Conservation (phyloP, 352 stramenopile genomes). For the Globisporangium spiculum region DNA sequence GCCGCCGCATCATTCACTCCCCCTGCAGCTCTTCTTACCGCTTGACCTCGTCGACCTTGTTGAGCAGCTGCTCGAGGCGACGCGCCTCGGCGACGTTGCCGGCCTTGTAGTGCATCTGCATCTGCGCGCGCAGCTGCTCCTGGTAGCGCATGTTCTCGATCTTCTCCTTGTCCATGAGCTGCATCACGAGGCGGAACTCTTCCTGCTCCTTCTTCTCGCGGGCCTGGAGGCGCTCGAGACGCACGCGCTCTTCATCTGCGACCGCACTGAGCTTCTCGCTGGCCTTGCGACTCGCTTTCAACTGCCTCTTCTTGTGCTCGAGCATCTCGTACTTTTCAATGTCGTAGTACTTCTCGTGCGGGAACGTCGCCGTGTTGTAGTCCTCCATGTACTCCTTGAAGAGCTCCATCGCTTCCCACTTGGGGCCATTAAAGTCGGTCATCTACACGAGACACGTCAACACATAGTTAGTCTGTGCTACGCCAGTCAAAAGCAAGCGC, state of each 20-base stretch:
- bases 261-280: constrained; percentile 25
- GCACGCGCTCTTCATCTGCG: constrained; percentile 64
- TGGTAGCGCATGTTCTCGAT: constrained; percentile 86
- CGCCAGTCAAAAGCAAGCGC: not conserved
- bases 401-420: constrained; percentile 87
- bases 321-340: constrained; percentile 97
- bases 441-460: constrained; percentile 30
- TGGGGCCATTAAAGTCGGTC: constrained; percentile 78
- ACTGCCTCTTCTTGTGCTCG: constrained; percentile 87
- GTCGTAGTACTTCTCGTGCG: constrained; percentile 97
- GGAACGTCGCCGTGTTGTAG: constrained; percentile 97
- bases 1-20: not conserved
- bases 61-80: constrained; percentile 77
- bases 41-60: constrained; percentile 54
- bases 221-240: constrained; percentile 49
- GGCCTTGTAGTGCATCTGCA: constrained; percentile 90
- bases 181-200: constrained; percentile 72
- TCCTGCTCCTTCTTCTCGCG: constrained; percentile 63
- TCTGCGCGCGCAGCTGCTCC: constrained; percentile 79
- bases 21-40: constrained; percentile 13
- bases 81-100: constrained; percentile 84
- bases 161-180: constrained; percentile 85
- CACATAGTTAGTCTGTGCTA: not conserved
- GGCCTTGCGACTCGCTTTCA: constrained; percentile 33
- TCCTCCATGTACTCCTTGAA: constrained; percentile 96